Evolutionary conservation across 768 basidiomycete genomes (phyloP).

Genomic region (Lactarius hengduanensis): DNA sequence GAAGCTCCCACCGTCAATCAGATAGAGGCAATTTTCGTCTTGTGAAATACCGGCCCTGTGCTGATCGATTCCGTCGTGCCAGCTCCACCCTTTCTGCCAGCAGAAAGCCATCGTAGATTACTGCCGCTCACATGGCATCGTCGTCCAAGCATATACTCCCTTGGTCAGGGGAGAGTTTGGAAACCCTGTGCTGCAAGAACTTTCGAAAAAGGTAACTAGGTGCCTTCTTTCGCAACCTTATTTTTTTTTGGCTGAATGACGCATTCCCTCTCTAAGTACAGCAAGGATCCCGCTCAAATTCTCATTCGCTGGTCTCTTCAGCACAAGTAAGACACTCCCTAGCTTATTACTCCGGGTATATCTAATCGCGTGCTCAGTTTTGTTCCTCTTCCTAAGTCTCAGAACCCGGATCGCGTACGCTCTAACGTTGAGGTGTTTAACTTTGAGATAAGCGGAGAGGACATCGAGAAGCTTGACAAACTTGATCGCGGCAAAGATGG

Average conservation of each 20-base stretch:
- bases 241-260: not conserved
- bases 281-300: conserved; percentile 70
- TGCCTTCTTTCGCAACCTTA: not conserved
- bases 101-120: conserved; percentile 42
- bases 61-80: conserved; percentile 2
- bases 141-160: conserved; percentile 76
- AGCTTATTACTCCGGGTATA: not conserved
- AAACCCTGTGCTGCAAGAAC: conserved; percentile 49
- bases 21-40: conserved; percentile 54
- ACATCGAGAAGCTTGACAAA: conserved; percentile 62
- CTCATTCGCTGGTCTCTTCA: conserved; percentile 91
- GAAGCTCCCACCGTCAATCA: conserved; percentile 76
- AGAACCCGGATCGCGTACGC: conserved; percentile 63
- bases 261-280: conserved; percentile 40
- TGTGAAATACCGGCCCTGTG: not conserved
- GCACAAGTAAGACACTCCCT: conserved; percentile 53
- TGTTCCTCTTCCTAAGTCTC: conserved; percentile 81
- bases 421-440: conserved; percentile 75
- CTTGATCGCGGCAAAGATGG: conserved; percentile 75
- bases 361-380: conserved; percentile 46
- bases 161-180: conserved; percentile 52
- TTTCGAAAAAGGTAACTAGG: conserved; percentile 56
- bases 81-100: conserved; percentile 75
- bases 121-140: conserved; percentile 55
- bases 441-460: conserved; percentile 64